These are phyloP conservation scores for Amanita exitialis DNA, from an alignment of 768 basidiomycete genomes.

Conservation along the genomic window DNA sequence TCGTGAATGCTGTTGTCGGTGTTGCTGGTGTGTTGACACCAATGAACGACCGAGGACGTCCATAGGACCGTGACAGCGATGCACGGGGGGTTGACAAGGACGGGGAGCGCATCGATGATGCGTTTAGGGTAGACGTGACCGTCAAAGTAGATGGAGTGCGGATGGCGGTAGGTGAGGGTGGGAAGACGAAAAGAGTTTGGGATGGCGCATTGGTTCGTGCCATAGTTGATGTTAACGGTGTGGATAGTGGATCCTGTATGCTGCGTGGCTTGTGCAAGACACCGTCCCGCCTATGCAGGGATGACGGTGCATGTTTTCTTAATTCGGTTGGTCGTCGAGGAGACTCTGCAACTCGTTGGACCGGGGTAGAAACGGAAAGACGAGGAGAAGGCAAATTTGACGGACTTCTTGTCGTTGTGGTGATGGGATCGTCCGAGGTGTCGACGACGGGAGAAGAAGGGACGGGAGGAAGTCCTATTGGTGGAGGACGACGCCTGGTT, in stretches of 20 bases:
- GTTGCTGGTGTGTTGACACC: constrained; percentile 56
- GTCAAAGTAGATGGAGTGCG: constrained; percentile 79
- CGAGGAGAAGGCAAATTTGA: constrained; percentile 12
- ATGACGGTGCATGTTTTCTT: constrained; percentile 37
- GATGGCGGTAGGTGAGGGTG: constrained; percentile 55
- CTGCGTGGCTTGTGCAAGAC: constrained; percentile 23
- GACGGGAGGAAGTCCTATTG: constrained; percentile 54
- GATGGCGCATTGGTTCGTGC: constrained; percentile 40
- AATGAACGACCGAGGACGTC: constrained; percentile 67
- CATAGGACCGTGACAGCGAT: constrained; percentile 54
- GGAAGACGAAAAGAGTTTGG: constrained; percentile 82
- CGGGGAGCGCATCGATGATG: constrained; percentile 44
- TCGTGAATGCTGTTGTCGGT: constrained; percentile 75
- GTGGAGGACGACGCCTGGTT: constrained; percentile 49
- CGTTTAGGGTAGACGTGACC: constrained; percentile 51
- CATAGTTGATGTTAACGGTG: constrained; percentile 16
- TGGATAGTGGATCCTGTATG: constrained; percentile 14
- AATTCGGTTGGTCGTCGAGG: constrained; percentile 44
- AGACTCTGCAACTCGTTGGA: constrained; percentile 20
- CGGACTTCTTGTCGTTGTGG: constrained; percentile 5
- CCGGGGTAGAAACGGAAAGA: constrained; percentile 10
- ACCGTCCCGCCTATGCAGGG: constrained; percentile 38
- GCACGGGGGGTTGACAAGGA: constrained; percentile 54
- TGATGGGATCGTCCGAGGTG: constrained; percentile 9
- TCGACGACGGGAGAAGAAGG: constrained; percentile 59